Percentiles rank a stretch among this genome's conserved stretches.
Conservation (phyloP, 805 yeast species). For the Candida pseudoglaebosa region DNA sequence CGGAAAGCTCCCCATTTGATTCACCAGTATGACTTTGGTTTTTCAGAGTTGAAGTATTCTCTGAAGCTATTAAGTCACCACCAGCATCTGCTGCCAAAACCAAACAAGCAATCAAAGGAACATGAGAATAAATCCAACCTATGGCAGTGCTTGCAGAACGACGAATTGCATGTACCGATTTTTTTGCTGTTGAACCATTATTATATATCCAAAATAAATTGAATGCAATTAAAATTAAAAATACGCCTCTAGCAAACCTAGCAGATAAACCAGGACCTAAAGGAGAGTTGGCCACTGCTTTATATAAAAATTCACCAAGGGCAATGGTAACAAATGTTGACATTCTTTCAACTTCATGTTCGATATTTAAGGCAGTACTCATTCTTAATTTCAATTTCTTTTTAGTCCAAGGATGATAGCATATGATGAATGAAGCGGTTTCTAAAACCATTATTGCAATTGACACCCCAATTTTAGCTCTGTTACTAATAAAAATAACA, state of each 20-base stretch:
- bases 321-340: slow-evolving; percentile 60
- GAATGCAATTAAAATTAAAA: slow-evolving; percentile 47
- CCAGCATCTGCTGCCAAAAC: slow-evolving; percentile 59
- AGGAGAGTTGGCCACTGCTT: slow-evolving; percentile 47
- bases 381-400: slow-evolving; percentile 37
- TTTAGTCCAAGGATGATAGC: slow-evolving; percentile 48
- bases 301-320: slow-evolving; percentile 59
- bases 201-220: slow-evolving; percentile 50
- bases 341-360: slow-evolving; percentile 62
- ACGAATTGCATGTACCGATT: slow-evolving; percentile 53
- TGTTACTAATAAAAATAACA: slow-evolving; percentile 45
- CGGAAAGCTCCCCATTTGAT: background rate
- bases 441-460: slow-evolving; percentile 41
- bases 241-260: slow-evolving; percentile 46
- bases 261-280: slow-evolving; percentile 44
- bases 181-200: slow-evolving; percentile 46
- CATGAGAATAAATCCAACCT: slow-evolving; percentile 43
- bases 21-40: background rate
- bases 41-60: slow-evolving; percentile 12
- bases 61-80: slow-evolving; percentile 40
- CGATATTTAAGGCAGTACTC: slow-evolving; percentile 61
- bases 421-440: slow-evolving; percentile 27
- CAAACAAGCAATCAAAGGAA: slow-evolving; percentile 49
- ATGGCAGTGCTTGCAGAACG: slow-evolving; percentile 44
- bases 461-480: slow-evolving; percentile 45